Evolutionary conservation across 169 alveolate species (phyloP).

Genomic region (Cryptosporidium ryanae): DNA sequence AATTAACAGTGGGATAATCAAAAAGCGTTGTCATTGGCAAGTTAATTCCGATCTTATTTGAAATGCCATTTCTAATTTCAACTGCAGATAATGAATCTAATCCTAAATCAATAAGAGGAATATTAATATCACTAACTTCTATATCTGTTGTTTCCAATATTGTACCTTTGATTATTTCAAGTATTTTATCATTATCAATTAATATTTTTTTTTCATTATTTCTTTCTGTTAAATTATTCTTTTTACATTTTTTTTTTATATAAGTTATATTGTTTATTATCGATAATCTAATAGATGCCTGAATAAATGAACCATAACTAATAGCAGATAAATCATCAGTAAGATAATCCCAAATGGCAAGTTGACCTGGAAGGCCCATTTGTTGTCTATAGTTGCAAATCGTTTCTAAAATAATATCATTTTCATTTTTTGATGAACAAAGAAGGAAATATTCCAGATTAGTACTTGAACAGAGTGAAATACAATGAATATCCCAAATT

Average conservation of each 20-base stretch:
- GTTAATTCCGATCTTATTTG: not conserved
- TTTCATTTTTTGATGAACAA: slow-evolving; percentile 10
- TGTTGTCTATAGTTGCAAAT: slow-evolving; percentile 58
- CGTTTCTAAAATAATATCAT: slow-evolving; percentile 47
- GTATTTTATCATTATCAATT: slow-evolving; percentile 1
- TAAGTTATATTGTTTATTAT: slow-evolving; percentile 39
- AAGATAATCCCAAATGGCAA: slow-evolving; percentile 60
- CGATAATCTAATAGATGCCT: slow-evolving; percentile 43
- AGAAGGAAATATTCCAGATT: slow-evolving; percentile 47
- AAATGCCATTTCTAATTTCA: slow-evolving; percentile 50
- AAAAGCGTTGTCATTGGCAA: slow-evolving; percentile 41
- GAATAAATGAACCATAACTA: slow-evolving; percentile 59
- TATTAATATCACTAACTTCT: slow-evolving; percentile 3
- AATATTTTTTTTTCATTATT: not conserved
- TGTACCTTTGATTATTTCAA: slow-evolving; percentile 5
- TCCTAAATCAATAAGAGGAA: slow-evolving; percentile 29
- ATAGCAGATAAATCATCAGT: slow-evolving; percentile 3
- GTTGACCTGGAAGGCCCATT: slow-evolving; percentile 62
- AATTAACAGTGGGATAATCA: slow-evolving; percentile 59
- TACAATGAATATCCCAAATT: slow-evolving; percentile 48
- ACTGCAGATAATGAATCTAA: slow-evolving; percentile 69
- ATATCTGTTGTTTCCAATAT: slow-evolving; percentile 39
- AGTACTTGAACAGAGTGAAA: slow-evolving; percentile 13
- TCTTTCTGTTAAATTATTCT: not conserved
- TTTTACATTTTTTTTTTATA: not conserved